A percentile compares a stretch with the other conserved stretches of the same genome.
Evolutionary conservation across 805 yeast genomes (phyloP).

Genomic region (Isabelozyma pseudorhagii): DNA sequence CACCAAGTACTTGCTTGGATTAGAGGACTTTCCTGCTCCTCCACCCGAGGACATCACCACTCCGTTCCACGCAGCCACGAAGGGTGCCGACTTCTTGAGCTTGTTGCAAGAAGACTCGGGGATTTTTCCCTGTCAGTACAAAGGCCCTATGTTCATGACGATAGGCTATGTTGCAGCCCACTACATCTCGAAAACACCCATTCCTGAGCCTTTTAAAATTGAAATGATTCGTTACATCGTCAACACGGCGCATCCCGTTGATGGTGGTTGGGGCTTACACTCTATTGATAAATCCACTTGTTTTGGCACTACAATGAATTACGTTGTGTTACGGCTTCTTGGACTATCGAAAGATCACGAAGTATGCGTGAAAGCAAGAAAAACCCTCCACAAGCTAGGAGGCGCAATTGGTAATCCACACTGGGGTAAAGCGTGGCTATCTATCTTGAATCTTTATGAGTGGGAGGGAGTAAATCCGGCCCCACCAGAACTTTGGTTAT

Average conservation of each 20-base stretch:
- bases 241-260: slow-evolving; percentile 94
- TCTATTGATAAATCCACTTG: slow-evolving; percentile 90
- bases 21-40: slow-evolving; percentile 35
- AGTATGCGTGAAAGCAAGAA: slow-evolving; percentile 73
- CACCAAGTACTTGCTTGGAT: slow-evolving; percentile 54
- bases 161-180: slow-evolving; percentile 79
- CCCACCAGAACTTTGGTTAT: slow-evolving; percentile 89
- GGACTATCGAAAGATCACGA: slow-evolving; percentile 76
- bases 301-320: slow-evolving; percentile 89
- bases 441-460: slow-evolving; percentile 72
- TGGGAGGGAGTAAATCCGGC: slow-evolving; percentile 99
- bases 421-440: slow-evolving; percentile 96
- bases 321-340: slow-evolving; percentile 72
- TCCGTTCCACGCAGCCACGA: slow-evolving; percentile 60
- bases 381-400: slow-evolving; percentile 67
- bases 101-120: slow-evolving; percentile 83
- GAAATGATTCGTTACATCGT: slow-evolving; percentile 85
- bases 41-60: slow-evolving; percentile 37
- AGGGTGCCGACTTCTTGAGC: slow-evolving; percentile 70
- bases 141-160: slow-evolving; percentile 97
- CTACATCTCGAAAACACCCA: slow-evolving; percentile 65
- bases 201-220: slow-evolving; percentile 59
- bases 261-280: slow-evolving; percentile 99
- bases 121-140: slow-evolving; percentile 85
- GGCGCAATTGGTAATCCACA: slow-evolving; percentile 92